Percentiles rank a stretch among this genome's conserved stretches.
Evolutionary conservation across 148 eudicot genomes (phyloP).

Genomic region (Silene uniflora): DNA sequence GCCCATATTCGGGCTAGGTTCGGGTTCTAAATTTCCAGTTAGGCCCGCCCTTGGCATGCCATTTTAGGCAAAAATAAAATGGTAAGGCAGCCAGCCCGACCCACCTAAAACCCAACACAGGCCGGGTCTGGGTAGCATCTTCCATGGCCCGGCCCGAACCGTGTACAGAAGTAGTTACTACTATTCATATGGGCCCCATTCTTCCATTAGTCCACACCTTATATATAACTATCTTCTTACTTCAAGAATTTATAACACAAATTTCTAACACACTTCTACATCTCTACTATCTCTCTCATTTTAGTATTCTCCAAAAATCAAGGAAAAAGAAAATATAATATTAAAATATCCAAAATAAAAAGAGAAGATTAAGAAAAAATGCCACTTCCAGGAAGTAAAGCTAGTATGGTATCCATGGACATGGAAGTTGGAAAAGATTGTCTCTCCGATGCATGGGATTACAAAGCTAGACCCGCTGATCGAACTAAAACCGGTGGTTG

Average conservation of each 20-base stretch:
- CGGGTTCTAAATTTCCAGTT: no score
- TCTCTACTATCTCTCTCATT: not conserved
- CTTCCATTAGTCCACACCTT: not conserved
- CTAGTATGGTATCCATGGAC: conserved; percentile 7
- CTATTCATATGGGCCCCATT: not conserved
- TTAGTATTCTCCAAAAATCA: conserved; percentile 6
- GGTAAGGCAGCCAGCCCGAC: no score
- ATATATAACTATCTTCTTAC: conserved; percentile 9
- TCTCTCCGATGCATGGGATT: conserved; percentile 56
- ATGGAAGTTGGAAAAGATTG: conserved; percentile 13
- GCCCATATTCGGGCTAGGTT: no score
- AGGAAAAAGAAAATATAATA: conserved; percentile 2
- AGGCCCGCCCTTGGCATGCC: no score
- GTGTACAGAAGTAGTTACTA: no score
- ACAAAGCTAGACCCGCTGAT: conserved; percentile 56
- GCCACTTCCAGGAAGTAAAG: conserved; percentile 22
- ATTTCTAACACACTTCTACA: not conserved
- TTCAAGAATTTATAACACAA: no score
- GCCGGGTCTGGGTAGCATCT: no score
- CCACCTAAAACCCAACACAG: no score
- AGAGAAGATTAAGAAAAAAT: not conserved
- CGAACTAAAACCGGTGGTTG: conserved; percentile 68
- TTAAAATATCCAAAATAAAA: not conserved
- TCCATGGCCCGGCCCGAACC: no score
- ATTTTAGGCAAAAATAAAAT: no score